A percentile compares a stretch with the other conserved stretches of the same genome.
phyloP scores from a whole-genome alignment of 371 early-diverging fungal species.

The Mucor sp. region DNA sequence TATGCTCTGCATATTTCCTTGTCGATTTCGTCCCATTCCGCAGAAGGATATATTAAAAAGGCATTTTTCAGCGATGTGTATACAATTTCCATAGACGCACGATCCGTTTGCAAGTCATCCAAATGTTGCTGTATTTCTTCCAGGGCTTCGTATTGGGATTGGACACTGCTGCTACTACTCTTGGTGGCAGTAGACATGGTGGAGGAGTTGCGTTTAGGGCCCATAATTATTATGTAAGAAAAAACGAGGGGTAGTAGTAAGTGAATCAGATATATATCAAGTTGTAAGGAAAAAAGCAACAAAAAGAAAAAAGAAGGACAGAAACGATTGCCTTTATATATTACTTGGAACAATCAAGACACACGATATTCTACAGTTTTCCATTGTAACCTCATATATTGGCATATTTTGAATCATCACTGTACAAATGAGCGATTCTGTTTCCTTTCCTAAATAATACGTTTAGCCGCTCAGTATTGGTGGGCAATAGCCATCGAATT shows the following conservation, averaged over 20 bases:
- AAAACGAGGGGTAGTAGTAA: too few species aligned
- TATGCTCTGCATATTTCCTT: constrained; percentile 24
- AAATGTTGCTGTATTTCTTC: constrained; percentile 10
- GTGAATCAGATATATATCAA: not conserved
- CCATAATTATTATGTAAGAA: not conserved
- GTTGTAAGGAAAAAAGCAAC: not conserved
- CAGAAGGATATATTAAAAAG: constrained; percentile 13
- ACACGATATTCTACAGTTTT: not conserved
- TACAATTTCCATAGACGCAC: constrained; percentile 26
- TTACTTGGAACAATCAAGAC: not conserved
- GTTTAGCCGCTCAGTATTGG: too few species aligned
- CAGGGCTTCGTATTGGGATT: constrained; percentile 8
- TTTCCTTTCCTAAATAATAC: not conserved
- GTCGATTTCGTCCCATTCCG: constrained; percentile 17
- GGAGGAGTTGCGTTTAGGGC: not conserved
- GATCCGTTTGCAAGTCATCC: constrained; percentile 17
- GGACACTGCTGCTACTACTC: not conserved
- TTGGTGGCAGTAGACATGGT: too few species aligned
- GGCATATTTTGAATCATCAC: not conserved
- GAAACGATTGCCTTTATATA: not conserved
- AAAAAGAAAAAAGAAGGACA: not conserved
- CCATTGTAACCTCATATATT: not conserved
- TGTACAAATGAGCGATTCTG: not conserved
- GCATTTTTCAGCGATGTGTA: constrained; percentile 23
- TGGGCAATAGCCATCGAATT: not conserved